phyloP scores from a whole-genome alignment of 2,329 filamentous ascomycete genomes.

The Botrytis squamosa region DNA sequence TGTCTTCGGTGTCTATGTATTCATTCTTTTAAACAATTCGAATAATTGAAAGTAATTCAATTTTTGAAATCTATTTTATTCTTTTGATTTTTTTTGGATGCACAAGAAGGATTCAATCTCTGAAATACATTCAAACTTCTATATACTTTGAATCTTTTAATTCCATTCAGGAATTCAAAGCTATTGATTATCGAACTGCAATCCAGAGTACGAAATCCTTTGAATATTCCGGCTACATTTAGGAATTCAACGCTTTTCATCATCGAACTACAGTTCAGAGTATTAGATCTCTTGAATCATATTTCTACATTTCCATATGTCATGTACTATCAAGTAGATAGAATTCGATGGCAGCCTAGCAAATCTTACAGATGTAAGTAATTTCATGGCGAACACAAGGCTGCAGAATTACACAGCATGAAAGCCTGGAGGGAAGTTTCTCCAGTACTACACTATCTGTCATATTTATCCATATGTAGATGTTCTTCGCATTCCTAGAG shows the following conservation, averaged over 20 bases:
- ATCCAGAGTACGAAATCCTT: background rate
- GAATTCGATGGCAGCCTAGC: background rate
- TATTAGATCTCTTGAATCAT: background rate
- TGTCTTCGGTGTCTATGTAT: background rate
- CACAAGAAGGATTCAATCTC: too few species aligned
- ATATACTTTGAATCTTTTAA: background rate
- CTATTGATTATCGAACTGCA: background rate
- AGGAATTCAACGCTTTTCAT: background rate
- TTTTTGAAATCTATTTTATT: background rate
- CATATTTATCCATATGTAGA: background rate
- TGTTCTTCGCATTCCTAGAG: fast-evolving
- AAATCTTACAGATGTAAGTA: background rate
- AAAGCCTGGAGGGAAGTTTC: background rate
- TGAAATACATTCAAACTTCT: too few species aligned
- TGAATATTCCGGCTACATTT: background rate
- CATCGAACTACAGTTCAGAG: background rate
- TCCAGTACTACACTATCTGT: background rate
- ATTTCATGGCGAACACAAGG: background rate
- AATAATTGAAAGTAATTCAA: too few species aligned
- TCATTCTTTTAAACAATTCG: too few species aligned
- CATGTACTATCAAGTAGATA: background rate
- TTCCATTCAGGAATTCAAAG: background rate
- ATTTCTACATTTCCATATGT: background rate
- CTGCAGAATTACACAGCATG: background rate
- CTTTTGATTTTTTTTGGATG: too few species aligned